Evolutionary conservation across 352 stramenopile genomes (phyloP), one percentile per base, ranked within the genome.

Genomic region (Phytophthora megakarya): DNA sequence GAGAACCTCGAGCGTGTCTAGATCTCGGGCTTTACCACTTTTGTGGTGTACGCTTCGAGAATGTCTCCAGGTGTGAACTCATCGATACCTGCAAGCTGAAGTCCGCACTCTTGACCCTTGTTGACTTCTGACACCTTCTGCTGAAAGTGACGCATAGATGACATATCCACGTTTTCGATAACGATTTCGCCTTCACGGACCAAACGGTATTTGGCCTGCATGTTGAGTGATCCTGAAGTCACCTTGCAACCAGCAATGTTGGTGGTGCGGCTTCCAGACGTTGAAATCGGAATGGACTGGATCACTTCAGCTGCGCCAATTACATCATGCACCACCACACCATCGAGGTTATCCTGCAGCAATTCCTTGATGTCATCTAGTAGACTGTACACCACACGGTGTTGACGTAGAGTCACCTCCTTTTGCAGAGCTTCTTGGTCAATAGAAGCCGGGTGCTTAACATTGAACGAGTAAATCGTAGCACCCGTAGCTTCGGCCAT

Each of bases 81-180:
- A 77, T 98, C 68, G 40, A 80, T 84, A 60, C 90, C 98, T 22
- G 89, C 84, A 38, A 99, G 84, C 63, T 96, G 92, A 63, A 99
- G 96, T 53, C 98, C 98, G 71, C 97, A 99, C 73, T 99, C 98
- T 62, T 98, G 92, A 49, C 97, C 97, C 68, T 97, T 91, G 45
- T 76, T 87, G 13, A 98, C 90, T 66, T 96, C 80, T 18, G 90
- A 80, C 3, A 98, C 93, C 67, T 98, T 95, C 40, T 97, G 88
- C 70, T 98, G 95, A 70, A 97, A 96, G 64, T 96, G 86, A 21
- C 80, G 81, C 77, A 98, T 94, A 33, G 89, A 89, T 67, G 86
- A 74, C 74, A 93, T 90, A 46, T 75, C 72, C 51, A 95, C 78
- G 58, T 94, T 95, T 44, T 97, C 88, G 39, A 68, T 70, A 18